phyloP scores from a whole-genome alignment of 805 yeast species.

The Wickerhamiella brachini region DNA sequence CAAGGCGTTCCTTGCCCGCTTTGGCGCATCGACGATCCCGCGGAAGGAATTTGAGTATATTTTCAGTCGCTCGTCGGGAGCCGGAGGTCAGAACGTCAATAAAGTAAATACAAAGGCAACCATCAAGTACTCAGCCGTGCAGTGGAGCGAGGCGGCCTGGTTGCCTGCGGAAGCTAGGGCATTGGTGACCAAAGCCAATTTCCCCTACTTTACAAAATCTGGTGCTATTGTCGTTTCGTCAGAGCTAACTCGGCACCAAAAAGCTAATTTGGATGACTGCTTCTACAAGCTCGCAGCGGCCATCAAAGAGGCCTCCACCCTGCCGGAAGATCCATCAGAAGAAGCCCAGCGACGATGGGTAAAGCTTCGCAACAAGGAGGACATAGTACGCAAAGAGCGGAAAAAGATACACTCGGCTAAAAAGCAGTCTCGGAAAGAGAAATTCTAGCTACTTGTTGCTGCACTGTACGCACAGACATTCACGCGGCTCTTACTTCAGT shows the following conservation, averaged over 20 bases:
- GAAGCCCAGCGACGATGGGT: constrained; percentile 42
- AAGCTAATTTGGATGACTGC: constrained; percentile 43
- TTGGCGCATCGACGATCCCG: constrained; percentile 30
- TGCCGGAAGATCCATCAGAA: constrained; percentile 35
- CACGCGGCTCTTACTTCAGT: no score
- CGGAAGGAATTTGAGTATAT: constrained; percentile 30
- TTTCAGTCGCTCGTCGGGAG: constrained; percentile 57
- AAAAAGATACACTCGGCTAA: constrained; percentile 29
- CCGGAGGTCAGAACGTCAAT: constrained; percentile 83
- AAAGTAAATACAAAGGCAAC: constrained; percentile 56
- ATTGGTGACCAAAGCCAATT: constrained; percentile 25
- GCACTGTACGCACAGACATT: no score
- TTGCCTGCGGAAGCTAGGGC: constrained; percentile 39
- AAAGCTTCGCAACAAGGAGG: constrained; percentile 21
- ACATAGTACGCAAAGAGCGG: constrained; percentile 25
- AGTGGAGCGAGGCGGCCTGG: constrained; percentile 41
- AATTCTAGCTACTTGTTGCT: no score
- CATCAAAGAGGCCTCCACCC: constrained; percentile 33
- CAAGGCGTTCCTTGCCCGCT: constrained; percentile 29
- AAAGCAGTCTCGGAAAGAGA: constrained; percentile 24
- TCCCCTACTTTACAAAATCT: constrained; percentile 41
- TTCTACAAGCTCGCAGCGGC: constrained; percentile 43
- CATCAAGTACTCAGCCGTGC: constrained; percentile 30
- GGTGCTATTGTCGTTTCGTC: constrained; percentile 48
- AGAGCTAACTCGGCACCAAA: constrained; percentile 46